A percentile compares a stretch with the other conserved stretches of the same genome.
phyloP scores from a whole-genome alignment of 495 filamentous ascomycete genomes.

The Penicillium tannophilum region DNA sequence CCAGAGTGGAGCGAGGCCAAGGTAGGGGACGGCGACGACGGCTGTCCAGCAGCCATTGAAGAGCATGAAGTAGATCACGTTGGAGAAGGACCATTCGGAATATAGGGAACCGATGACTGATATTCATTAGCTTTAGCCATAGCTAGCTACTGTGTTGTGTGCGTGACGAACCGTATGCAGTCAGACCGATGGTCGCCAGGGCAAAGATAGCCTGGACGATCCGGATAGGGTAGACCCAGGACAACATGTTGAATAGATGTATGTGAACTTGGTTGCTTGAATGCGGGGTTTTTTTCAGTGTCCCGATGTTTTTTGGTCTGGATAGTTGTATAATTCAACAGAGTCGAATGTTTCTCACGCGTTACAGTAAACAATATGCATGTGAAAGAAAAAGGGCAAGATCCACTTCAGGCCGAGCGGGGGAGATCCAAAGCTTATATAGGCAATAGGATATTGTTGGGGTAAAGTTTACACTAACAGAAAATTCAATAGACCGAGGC shows the following conservation, averaged over 20 bases:
- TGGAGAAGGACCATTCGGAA: slow-evolving; percentile 22
- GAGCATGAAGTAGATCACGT: slow-evolving; percentile 62
- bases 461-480: background rate
- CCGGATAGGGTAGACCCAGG: slow-evolving; percentile 53
- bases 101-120: slow-evolving; percentile 18
- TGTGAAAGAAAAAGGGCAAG: slow-evolving; percentile 13
- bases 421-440: slow-evolving; percentile 9
- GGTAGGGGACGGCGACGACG: slow-evolving; percentile 59
- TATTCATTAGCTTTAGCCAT: background rate
- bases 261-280: background rate
- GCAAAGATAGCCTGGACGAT: slow-evolving; percentile 60
- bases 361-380: background rate
- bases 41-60: slow-evolving; percentile 69
- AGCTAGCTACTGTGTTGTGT: background rate
- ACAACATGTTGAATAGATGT: slow-evolving; percentile 20
- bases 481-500: slow-evolving; percentile 17
- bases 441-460: background rate
- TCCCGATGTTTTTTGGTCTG: background rate
- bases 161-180: slow-evolving; percentile 59
- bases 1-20: slow-evolving; percentile 60
- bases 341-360: background rate
- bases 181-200: slow-evolving; percentile 65
- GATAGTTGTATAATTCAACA: background rate
- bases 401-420: slow-evolving; percentile 17
- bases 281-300: background rate